Evolutionary conservation across 495 filamentous ascomycete genomes (phyloP), one percentile per base, ranked within the genome.

Genomic region (Penicillium simplicissimum): DNA sequence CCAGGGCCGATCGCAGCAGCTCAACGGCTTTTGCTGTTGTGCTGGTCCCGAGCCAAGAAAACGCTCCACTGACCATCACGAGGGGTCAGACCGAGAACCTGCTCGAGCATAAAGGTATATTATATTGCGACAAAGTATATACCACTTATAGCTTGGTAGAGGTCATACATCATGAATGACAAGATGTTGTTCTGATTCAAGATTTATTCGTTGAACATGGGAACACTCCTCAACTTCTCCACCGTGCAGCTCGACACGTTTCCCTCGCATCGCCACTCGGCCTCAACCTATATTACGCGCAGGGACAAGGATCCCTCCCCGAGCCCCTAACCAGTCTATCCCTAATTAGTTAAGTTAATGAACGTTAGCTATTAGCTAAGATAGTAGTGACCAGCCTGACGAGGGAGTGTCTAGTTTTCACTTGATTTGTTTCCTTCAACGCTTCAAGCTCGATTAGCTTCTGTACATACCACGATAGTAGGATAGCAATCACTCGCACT

Each of bases 1-100:
- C 23, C 23, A 25, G 1, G 45, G 35, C 35, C 57, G 37, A 59
- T 59, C 43, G 31, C 57, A 57, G 31, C 57, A 57, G 38, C 52
- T 60, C 58, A 70, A 67, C 65, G 65, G 68, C 62, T 62, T 62
- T 59, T 23, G 40, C 21, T 57, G 48, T 34, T 35, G 45, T 48
- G 45, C 45, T 49, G 45, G 45, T 36, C 38, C 54, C 37, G 9
- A 45, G 42, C 42, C 40, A 15, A 45, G 14, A 15, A 31, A 28
- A 17, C 4, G 36, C 60, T 49, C 58, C 57, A 60, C 62, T 47
- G 38, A 52, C 38, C 60, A 63, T 63, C 61, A 63, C 61, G 61
- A 63, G 57, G 61, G 49, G 45, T 42, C 21, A 15, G 42, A 45
- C 6, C 8, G n/a, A 15, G 28, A 15, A 25, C 45, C 23, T 19